Conservation (phyloP, 768 basidiomycete genomes). For the Amanita exitialis region DNA sequence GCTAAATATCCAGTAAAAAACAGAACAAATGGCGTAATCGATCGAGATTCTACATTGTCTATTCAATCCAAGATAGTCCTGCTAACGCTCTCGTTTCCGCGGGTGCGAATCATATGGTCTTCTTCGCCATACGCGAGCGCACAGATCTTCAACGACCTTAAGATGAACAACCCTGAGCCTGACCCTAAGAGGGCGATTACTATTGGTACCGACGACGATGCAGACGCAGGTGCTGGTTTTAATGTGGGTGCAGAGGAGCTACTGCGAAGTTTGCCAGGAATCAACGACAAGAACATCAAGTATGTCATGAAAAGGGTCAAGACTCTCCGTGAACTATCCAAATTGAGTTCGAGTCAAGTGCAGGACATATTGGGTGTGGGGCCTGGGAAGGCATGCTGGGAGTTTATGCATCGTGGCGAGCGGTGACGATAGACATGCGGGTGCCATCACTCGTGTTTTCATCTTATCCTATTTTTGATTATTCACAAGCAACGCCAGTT, state of each 20-base stretch:
- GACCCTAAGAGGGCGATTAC: constrained; percentile 66
- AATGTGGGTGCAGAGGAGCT: constrained; percentile 79
- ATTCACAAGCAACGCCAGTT: too few species aligned
- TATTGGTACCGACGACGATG: constrained; percentile 73
- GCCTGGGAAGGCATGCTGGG: constrained; percentile 69
- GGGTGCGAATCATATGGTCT: constrained; percentile 93
- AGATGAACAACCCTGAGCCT: constrained; percentile 70
- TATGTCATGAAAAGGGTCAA: constrained; percentile 77
- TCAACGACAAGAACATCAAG: constrained; percentile 75
- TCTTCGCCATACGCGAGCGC: constrained; percentile 90
- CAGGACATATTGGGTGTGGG: constrained; percentile 73
- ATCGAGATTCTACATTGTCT: constrained; percentile 31
- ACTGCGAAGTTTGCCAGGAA: constrained; percentile 71
- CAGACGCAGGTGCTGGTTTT: constrained; percentile 54
- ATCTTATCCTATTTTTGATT: too few species aligned
- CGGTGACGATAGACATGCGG: neutral
- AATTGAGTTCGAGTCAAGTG: constrained; percentile 47
- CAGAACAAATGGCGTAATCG: constrained; percentile 17
- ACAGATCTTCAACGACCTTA: constrained; percentile 90
- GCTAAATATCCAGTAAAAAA: constrained; percentile 50
- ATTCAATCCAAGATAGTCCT: constrained; percentile 92
- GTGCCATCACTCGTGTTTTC: neutral
- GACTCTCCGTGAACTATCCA: constrained; percentile 69
- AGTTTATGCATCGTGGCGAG: constrained; percentile 75
- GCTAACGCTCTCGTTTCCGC: constrained; percentile 83